A percentile compares a stretch with the other conserved stretches of the same genome.
phyloP scores from a whole-genome alignment of 2,329 filamentous ascomycete genomes.

The Colletotrichum sp. region DNA sequence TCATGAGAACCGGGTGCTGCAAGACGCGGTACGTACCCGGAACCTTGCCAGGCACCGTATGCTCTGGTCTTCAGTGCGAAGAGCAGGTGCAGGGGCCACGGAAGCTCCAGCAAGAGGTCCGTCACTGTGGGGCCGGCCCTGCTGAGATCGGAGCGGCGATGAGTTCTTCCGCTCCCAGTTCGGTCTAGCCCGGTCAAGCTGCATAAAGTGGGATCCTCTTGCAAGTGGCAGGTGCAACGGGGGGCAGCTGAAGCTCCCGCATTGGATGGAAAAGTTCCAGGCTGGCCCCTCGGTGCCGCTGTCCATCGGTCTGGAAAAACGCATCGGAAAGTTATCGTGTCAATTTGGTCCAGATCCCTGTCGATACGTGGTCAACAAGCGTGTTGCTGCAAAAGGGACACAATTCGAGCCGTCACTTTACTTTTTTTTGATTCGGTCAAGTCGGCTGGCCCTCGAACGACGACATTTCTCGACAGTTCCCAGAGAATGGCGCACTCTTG shows the following conservation, averaged over 20 bases:
- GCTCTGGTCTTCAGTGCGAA: background rate
- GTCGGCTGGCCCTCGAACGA: background rate
- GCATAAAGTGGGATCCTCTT: background rate
- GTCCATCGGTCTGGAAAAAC: slow-evolving; percentile 20
- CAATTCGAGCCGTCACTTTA: slow-evolving; percentile 8
- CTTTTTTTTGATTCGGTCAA: background rate
- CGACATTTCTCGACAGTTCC: background rate
- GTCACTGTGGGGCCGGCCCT: background rate
- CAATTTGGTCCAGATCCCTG: slow-evolving; percentile 22
- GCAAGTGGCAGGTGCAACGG: background rate
- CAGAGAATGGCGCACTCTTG: slow-evolving; percentile 18
- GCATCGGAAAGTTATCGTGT: slow-evolving; percentile 25
- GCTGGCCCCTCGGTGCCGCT: background rate
- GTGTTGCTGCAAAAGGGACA: slow-evolving; percentile 14
- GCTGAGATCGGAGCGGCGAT: background rate
- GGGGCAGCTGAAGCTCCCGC: background rate
- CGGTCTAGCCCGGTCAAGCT: background rate
- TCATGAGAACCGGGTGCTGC: background rate
- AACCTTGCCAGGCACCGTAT: background rate
- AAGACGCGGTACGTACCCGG: slow-evolving; percentile 1
- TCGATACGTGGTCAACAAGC: slow-evolving; percentile 8
- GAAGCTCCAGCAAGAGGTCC: background rate
- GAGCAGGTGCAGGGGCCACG: background rate
- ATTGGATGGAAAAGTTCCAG: background rate
- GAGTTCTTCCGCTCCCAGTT: background rate